These are phyloP conservation scores for Tetrahymena thermophila DNA, from an alignment of 73 alveolate species.

Conservation along the genomic window DNA sequence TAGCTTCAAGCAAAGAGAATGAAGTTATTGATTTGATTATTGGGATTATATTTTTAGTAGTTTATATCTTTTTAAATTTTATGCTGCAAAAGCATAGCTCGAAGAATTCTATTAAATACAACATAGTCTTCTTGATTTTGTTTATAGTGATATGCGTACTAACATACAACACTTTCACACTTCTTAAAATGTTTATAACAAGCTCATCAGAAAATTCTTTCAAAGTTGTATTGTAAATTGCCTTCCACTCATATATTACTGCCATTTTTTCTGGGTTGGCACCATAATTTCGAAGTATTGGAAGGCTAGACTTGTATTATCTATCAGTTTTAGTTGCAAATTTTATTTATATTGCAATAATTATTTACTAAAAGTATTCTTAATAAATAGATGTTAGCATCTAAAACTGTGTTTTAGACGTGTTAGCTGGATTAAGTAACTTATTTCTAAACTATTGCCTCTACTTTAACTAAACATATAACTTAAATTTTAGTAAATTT, in stretches of 20 bases:
- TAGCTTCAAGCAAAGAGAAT: background rate
- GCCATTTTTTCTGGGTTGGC: background rate
- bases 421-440: background rate
- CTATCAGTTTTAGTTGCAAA: background rate
- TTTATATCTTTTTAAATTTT: background rate
- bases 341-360: background rate
- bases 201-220: background rate
- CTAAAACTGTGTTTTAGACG: background rate
- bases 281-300: background rate
- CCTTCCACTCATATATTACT: background rate
- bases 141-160: background rate
- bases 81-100: background rate
- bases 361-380: background rate
- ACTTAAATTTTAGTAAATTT: background rate
- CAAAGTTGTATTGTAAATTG: background rate
- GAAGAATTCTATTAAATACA: background rate
- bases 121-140: background rate
- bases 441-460: background rate
- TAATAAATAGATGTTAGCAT: background rate
- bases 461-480: background rate
- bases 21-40: background rate
- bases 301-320: background rate
- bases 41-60: background rate
- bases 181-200: background rate
- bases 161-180: background rate